Evolutionary conservation across 129 eudicot genomes (phyloP).

Genomic region (Chrysanthemum lavandulifolium): DNA sequence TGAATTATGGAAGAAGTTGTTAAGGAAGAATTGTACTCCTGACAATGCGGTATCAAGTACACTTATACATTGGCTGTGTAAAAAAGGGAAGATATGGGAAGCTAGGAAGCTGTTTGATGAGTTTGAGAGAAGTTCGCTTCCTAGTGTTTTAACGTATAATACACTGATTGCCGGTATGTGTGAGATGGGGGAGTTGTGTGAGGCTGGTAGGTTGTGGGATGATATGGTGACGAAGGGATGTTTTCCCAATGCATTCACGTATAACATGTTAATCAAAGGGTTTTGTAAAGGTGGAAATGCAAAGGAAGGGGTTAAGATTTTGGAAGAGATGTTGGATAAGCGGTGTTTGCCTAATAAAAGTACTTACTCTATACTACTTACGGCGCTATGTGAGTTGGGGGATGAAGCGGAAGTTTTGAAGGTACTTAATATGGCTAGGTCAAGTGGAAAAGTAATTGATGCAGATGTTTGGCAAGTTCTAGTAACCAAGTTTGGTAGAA

Average conservation of each 20-base stretch:
- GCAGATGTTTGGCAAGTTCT: slow-evolving; percentile 43
- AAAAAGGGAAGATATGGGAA: slow-evolving; percentile 61
- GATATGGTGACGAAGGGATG: slow-evolving; percentile 86
- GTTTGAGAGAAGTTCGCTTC: slow-evolving; percentile 76
- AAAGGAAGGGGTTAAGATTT: slow-evolving; percentile 58
- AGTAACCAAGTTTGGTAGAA: slow-evolving; percentile 33
- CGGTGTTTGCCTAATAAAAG: slow-evolving; percentile 56
- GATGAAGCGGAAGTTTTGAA: slow-evolving; percentile 38
- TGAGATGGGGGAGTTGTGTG: slow-evolving; percentile 79
- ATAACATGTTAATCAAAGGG: slow-evolving; percentile 74
- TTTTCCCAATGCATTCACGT: slow-evolving; percentile 73
- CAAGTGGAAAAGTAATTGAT: slow-evolving; percentile 41
- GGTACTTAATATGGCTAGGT: slow-evolving; percentile 46
- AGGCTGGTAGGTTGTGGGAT: slow-evolving; percentile 94
- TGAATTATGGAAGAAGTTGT: slow-evolving; percentile 70
- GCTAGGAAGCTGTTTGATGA: slow-evolving; percentile 82
- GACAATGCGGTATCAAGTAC: slow-evolving; percentile 73
- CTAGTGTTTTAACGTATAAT: slow-evolving; percentile 76
- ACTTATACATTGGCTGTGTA: slow-evolving; percentile 82
- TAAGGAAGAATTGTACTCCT: slow-evolving; percentile 72
- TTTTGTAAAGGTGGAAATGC: slow-evolving; percentile 71
- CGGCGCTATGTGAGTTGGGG: slow-evolving; percentile 43
- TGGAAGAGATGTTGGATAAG: slow-evolving; percentile 83
- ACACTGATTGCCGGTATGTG: slow-evolving; percentile 82
- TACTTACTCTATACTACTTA: slow-evolving; percentile 60